These are phyloP conservation scores for Centaurea solstitialis DNA, from an alignment of 129 eudicot species.

Conservation along the genomic window DNA sequence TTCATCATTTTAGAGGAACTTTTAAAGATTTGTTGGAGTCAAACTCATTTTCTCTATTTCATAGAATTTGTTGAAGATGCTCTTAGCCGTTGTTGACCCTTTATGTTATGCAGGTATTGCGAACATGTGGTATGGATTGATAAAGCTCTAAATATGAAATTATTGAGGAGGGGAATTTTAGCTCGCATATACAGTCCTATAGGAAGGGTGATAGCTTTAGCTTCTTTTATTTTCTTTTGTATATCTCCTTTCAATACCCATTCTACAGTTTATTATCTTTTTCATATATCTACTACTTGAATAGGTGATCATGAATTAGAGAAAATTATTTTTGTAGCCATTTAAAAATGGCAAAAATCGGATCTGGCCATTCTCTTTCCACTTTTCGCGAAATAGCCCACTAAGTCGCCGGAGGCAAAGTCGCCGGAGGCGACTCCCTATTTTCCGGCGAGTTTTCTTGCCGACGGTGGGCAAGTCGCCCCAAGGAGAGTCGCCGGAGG, in stretches of 20 bases:
- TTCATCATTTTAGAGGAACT: background rate
- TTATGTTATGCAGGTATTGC: slow-evolving; percentile 45
- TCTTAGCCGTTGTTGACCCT: background rate
- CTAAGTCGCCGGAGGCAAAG: no score
- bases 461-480: no score
- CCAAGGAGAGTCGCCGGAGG: no score
- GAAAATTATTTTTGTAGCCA: no score
- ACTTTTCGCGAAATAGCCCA: no score
- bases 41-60: background rate
- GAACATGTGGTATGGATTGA: slow-evolving; percentile 75
- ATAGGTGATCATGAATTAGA: slow-evolving; percentile 62
- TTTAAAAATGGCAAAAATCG: no score
- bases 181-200: slow-evolving; percentile 70
- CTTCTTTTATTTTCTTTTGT: background rate
- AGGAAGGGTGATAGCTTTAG: slow-evolving; percentile 26
- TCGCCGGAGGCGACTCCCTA: no score
- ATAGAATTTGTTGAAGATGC: background rate
- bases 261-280: background rate
- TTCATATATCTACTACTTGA: slow-evolving; percentile 9
- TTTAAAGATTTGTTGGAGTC: background rate
- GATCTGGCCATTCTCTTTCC: no score
- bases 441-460: no score
- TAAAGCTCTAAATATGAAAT: slow-evolving; percentile 43
- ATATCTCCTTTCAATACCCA: background rate
- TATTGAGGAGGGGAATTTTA: slow-evolving; percentile 53